These are phyloP conservation scores for Curvularia lunata DNA, from an alignment of 2,329 filamentous ascomycete species.

Conservation along the genomic window DNA sequence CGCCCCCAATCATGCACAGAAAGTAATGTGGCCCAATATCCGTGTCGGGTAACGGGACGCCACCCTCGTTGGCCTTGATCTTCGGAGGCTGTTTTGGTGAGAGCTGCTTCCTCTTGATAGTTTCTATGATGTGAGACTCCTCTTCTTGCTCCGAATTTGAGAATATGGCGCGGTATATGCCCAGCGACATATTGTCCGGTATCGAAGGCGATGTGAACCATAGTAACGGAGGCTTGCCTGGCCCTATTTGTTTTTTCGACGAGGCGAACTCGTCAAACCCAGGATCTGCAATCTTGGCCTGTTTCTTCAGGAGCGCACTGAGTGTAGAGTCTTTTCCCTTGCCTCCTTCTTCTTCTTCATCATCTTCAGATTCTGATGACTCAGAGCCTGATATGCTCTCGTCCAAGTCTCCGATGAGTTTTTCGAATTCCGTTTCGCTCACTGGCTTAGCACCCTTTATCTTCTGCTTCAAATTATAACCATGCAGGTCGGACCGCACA, in stretches of 20 bases:
- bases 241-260: slow-evolving; percentile 60
- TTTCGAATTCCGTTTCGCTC: slow-evolving; percentile 83
- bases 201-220: slow-evolving; percentile 84
- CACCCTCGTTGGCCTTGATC: slow-evolving; percentile 60
- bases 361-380: slow-evolving; percentile 72
- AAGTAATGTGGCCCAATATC: slow-evolving; percentile 85
- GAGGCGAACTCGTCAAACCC: slow-evolving; percentile 57
- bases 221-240: slow-evolving; percentile 75
- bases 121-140: slow-evolving; percentile 65
- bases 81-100: slow-evolving; percentile 61
- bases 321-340: slow-evolving; percentile 71
- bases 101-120: slow-evolving; percentile 78
- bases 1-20: slow-evolving; percentile 97
- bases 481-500: slow-evolving; percentile 86
- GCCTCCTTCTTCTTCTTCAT: slow-evolving; percentile 61
- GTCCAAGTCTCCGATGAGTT: slow-evolving; percentile 81
- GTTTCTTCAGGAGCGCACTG: slow-evolving; percentile 78
- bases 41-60: slow-evolving; percentile 62
- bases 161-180: slow-evolving; percentile 84
- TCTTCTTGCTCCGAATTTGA: slow-evolving; percentile 73
- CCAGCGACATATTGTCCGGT: slow-evolving; percentile 79
- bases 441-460: slow-evolving; percentile 75
- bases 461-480: slow-evolving; percentile 94
- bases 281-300: slow-evolving; percentile 72
- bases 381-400: slow-evolving; percentile 91